Conservation (phyloP, 495 filamentous ascomycete species). For the Hypoxylon cercidicola region DNA sequence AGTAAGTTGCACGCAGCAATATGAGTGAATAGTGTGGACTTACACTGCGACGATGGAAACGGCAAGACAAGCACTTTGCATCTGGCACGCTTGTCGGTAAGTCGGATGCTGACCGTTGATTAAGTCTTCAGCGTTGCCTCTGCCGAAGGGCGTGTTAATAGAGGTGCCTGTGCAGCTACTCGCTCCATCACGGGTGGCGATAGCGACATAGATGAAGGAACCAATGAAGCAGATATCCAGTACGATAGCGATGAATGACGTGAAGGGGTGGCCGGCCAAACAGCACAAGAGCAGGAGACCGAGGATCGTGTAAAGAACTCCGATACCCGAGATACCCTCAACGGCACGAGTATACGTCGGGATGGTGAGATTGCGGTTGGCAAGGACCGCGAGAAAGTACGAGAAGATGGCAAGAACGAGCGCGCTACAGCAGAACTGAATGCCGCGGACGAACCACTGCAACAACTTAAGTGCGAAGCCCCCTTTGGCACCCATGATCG, state of each 20-base stretch:
- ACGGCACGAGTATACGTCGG: conserved; percentile 76
- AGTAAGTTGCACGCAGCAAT: conserved; percentile 17
- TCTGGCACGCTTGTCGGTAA: conserved; percentile 69
- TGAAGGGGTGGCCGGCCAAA: conserved; percentile 73
- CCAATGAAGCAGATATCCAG: conserved; percentile 68
- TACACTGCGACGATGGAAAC: conserved; percentile 83
- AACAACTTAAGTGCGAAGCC: conserved; percentile 70
- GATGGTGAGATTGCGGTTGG: conserved; percentile 67
- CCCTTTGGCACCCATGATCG: conserved; percentile 52
- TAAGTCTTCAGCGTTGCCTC: conserved; percentile 59
- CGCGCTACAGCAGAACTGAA: conserved; percentile 77
- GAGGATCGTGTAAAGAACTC: conserved; percentile 75
- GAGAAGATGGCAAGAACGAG: conserved; percentile 84
- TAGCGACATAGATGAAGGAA: conserved; percentile 70
- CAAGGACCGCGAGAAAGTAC: conserved; percentile 73
- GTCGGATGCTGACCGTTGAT: conserved; percentile 57
- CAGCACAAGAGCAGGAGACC: conserved; percentile 80
- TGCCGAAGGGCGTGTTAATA: conserved; percentile 74
- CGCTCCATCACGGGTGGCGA: conserved; percentile 69
- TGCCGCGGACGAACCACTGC: conserved; percentile 69
- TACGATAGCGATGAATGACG: conserved; percentile 75
- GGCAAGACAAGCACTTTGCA: conserved; percentile 78
- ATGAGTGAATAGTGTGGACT: conserved; percentile 49
- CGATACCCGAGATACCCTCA: conserved; percentile 80
- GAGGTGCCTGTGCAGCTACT: conserved; percentile 65